Conservation (phyloP, 306 rosid genomes). For the Castanea mollissima region DNA sequence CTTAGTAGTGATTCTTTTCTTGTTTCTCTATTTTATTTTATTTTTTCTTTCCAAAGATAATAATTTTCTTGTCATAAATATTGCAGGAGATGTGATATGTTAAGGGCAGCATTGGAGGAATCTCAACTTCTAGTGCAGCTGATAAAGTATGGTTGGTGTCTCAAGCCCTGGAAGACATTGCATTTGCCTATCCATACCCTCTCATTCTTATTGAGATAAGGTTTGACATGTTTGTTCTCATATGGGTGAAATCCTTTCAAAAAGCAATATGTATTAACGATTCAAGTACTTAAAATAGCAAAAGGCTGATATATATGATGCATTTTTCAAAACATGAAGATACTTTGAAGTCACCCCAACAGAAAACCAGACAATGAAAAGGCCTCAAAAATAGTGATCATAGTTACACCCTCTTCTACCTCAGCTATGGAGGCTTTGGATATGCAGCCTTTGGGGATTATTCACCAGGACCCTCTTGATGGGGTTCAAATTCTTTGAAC, state of each 20-base stretch:
- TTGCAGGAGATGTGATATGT: conserved; percentile 60
- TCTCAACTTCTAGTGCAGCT: conserved; percentile 32
- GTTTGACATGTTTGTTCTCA: conserved; percentile 24
- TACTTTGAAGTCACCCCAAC: conserved; percentile 87
- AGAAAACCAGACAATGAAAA: conserved; percentile 61
- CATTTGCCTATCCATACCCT: conserved; percentile 79
- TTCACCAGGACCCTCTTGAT: conserved; percentile 72
- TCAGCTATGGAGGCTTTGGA: conserved; percentile 64
- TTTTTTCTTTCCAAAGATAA: conserved; percentile 44
- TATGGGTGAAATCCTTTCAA: not conserved
- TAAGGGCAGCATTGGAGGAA: conserved; percentile 55
- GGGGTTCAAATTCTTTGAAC: conserved; percentile 45
- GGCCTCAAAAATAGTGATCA: conserved; percentile 52
- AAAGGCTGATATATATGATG: not conserved
- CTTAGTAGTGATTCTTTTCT: conserved; percentile 5
- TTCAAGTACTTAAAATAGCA: too few species aligned
- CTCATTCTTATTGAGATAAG: conserved; percentile 80
- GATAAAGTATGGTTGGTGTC: conserved; percentile 60
- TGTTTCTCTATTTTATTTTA: conserved; percentile 71
- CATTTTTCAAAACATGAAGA: conserved; percentile 42
- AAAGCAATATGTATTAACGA: conserved; percentile 1
- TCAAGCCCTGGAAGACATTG: conserved; percentile 87
- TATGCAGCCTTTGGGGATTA: conserved; percentile 74
- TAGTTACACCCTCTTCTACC: conserved; percentile 57
- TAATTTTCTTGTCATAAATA: conserved; percentile 19